Evolutionary conservation across 129 eudicot species (phyloP), one percentile per base, ranked within the genome.

Genomic region (Chrysanthemum lavandulifolium): DNA sequence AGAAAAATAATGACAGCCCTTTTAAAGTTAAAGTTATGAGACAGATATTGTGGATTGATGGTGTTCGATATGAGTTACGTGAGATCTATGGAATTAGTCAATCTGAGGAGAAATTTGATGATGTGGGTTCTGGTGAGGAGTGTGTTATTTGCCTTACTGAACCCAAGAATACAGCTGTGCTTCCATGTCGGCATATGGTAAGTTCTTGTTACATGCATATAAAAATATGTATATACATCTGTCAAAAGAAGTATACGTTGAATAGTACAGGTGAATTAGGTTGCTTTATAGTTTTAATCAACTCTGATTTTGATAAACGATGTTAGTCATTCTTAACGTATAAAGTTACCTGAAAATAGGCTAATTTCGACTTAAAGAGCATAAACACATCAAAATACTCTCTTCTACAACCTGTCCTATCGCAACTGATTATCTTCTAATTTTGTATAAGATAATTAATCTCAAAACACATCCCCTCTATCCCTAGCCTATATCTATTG

Each of bases 151-250:
- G 99, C 86, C 81, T 95, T 94, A 88, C 97, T 0, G 99, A 95
- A 71, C 99, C 97, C 6, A 91, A 91, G 70, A 89, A 95, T 83
- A 90, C 95, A 15, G 97, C 99, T 12, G 91, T 88, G 47, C 85
- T 95, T 69, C 99, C 99, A 11, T 95, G 99, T 81, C 79, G 99
- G 57, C 99, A 95, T 84, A 85, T 95, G 99, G 99, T 95, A 72
- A 86, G 91, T 80, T 50, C 49, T 52, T 23, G 21, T 51, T 50
- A 5, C 21, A 6, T 48, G 52, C 53, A 15, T 67, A 11, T 12
- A 18, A 15, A 40, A 11, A 50, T 77, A 25, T 72, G 19, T 25
- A 25, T 48, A 10, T 47, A 21, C 18, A 61, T 25, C 45, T n/a
- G 45, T 5, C 14, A 27, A 61, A 61, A 61, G 48, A 61, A 61